Evolutionary conservation across 1,284 basidiomycete species (phyloP), one percentile per base, ranked within the genome.

Genomic region (Boletus smithii): DNA sequence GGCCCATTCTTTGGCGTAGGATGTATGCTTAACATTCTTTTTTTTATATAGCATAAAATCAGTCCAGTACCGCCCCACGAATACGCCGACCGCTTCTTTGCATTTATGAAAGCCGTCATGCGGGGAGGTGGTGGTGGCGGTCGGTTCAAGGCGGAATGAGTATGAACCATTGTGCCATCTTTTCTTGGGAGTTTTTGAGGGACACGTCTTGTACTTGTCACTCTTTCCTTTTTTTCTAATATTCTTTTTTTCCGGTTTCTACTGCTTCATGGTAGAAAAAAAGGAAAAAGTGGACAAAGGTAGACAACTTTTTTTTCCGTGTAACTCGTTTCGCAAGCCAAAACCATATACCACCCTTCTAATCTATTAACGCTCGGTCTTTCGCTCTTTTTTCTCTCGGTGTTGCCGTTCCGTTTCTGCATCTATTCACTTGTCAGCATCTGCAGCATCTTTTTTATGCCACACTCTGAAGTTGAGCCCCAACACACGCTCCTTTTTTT

Each of bases 51-150:
- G 91, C 89, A 93, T 61, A 94, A 91, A 63, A 97, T 97, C 58
- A 95, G 91, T 51, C 91, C 94, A 8, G 90, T 97, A 1, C 85
- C 88, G 5, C 91, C 94, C 0, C 60, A 70, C 11, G 86, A 93
- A 54, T 97, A 97, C 61, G 87, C 81, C 2, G 80, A 88, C 32
- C 82, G 94, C 31, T 97, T 97, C 75, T 81, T 94, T 61, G 62
- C 79, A 36, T 97, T 97, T 65, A 83, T 97, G 76, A 81, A 83
- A 63, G 87, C 88, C 10, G 80, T 91, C 59, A 91, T 95, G 84
- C 81, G 87, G 8, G 85, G 86, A 27, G 90, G 90, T 2, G 88
- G 80, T 46, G 84, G 84, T 11, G 82, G 76, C 11, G 71, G 71
- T 50, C 73, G 72, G 50, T 89, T 89, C 70, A 81, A 81, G 60